These are phyloP conservation scores for Lasiodiplodia citricola DNA, from an alignment of 2,329 filamentous ascomycete species.

Conservation along the genomic window DNA sequence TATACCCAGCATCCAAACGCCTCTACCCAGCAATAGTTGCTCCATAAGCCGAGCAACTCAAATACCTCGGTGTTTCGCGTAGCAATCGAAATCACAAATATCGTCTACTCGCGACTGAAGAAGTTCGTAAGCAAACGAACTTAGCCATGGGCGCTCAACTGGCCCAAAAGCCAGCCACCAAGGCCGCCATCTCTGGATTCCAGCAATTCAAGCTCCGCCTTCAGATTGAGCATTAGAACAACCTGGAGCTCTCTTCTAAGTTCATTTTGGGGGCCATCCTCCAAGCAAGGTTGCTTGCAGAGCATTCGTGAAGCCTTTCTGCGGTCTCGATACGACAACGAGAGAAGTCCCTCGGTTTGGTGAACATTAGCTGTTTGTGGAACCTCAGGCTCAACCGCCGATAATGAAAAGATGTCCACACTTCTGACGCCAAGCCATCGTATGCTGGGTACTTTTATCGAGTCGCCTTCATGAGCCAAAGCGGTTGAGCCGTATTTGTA, in stretches of 20 bases:
- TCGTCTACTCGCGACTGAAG: neutral
- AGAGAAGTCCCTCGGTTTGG: slow-evolving; percentile 51
- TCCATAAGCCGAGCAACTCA: neutral
- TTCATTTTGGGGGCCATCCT: slow-evolving; percentile 43
- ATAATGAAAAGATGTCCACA: slow-evolving; percentile 29
- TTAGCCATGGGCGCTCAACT: neutral
- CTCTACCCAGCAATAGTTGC: neutral
- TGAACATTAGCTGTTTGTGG: slow-evolving; percentile 30
- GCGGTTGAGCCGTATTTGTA: slow-evolving; percentile 73
- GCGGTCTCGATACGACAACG: slow-evolving; percentile 63
- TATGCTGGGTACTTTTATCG: slow-evolving; percentile 57
- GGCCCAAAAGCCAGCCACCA: slow-evolving; percentile 33
- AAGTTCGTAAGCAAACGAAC: neutral
- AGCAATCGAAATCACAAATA: neutral
- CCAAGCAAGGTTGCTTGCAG: slow-evolving; percentile 38
- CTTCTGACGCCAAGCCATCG: slow-evolving; percentile 68
- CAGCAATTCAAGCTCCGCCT: slow-evolving; percentile 77
- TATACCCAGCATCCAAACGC: neutral
- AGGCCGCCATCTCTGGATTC: slow-evolving; percentile 51
- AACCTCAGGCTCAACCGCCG: slow-evolving; percentile 1
- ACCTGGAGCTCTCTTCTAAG: slow-evolving; percentile 66
- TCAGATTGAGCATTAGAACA: slow-evolving; percentile 76
- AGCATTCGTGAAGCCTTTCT: slow-evolving; percentile 63
- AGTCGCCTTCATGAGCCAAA: slow-evolving; percentile 63
- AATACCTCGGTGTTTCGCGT: neutral